Conservation (phyloP, 768 basidiomycete species). For the Boletus vermiculosoides region DNA sequence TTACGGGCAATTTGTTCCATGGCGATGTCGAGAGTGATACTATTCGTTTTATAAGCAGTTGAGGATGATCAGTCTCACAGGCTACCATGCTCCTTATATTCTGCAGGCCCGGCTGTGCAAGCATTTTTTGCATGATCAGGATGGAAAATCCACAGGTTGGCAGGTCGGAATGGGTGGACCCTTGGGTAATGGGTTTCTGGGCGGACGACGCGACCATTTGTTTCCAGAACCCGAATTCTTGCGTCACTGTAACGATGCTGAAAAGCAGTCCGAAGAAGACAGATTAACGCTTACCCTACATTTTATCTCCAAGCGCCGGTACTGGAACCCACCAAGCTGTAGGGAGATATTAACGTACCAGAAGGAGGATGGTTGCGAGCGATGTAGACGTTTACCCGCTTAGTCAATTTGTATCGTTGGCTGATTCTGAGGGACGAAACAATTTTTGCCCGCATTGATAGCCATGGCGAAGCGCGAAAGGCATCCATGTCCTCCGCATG, state of each 20-base stretch:
- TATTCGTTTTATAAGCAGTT: not conserved
- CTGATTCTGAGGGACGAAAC: not conserved
- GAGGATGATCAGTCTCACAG: not conserved
- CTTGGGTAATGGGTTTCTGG: constrained; percentile 6
- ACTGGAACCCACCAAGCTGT: constrained; percentile 28
- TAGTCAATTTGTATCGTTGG: not conserved
- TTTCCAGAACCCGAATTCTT: not conserved
- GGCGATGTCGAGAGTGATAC: not conserved
- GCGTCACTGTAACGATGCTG: not conserved
- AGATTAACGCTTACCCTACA: not conserved
- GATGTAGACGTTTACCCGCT: not conserved
- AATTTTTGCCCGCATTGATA: not conserved
- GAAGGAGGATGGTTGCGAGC: too few species aligned
- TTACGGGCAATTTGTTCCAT: constrained; percentile 15
- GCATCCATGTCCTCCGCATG: not conserved
- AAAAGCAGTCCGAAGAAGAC: not conserved
- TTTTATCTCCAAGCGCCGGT: constrained; percentile 2
- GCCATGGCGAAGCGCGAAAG: not conserved
- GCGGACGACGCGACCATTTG: not conserved
- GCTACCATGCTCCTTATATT: constrained; percentile 16
- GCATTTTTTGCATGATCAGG: constrained; percentile 5
- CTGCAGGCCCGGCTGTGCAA: constrained; percentile 8
- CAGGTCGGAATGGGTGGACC: not conserved
- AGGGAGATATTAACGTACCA: not conserved
- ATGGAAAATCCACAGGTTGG: constrained; percentile 26